A percentile compares a stretch with the other conserved stretches of the same genome.
phyloP scores from a whole-genome alignment of 305 asterid genomes.

The Fraxinus latifolia region DNA sequence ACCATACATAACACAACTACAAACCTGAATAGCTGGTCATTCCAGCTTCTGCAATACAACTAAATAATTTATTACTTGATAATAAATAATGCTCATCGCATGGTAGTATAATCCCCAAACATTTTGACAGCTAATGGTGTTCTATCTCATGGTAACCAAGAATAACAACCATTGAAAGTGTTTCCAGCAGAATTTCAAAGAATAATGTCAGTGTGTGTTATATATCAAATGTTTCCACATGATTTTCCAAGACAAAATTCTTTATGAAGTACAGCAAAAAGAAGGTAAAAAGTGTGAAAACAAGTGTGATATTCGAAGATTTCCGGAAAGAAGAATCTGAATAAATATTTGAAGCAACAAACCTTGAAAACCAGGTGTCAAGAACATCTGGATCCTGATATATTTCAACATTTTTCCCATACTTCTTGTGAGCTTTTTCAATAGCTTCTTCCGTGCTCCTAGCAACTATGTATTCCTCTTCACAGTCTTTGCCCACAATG shows the following conservation, averaged over 20 bases:
- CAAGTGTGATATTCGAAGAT: background rate
- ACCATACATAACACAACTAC: background rate
- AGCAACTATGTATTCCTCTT: slow-evolving; percentile 91
- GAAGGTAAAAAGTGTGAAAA: background rate
- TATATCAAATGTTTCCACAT: background rate
- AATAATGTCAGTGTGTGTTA: background rate
- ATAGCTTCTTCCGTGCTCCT: slow-evolving; percentile 82
- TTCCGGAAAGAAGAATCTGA: background rate
- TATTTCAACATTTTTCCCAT: slow-evolving; percentile 74
- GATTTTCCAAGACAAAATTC: background rate
- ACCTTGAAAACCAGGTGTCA: slow-evolving; percentile 99
- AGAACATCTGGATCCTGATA: slow-evolving; percentile 98
- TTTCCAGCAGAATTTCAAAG: background rate
- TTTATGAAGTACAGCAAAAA: background rate
- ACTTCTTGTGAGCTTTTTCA: slow-evolving; percentile 62
- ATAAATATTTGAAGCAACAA: slow-evolving; percentile 12
- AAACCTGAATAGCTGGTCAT: background rate
- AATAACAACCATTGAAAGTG: background rate
- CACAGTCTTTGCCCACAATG: slow-evolving; percentile 76
- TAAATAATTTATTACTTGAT: background rate
- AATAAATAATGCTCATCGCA: background rate
- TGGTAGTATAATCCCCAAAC: background rate
- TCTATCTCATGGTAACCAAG: background rate
- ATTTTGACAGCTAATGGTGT: background rate
- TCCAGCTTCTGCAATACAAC: background rate